Base-by-base conservation (phyloP, 306 rosid species). In the Datisca glomerata region DNA sequence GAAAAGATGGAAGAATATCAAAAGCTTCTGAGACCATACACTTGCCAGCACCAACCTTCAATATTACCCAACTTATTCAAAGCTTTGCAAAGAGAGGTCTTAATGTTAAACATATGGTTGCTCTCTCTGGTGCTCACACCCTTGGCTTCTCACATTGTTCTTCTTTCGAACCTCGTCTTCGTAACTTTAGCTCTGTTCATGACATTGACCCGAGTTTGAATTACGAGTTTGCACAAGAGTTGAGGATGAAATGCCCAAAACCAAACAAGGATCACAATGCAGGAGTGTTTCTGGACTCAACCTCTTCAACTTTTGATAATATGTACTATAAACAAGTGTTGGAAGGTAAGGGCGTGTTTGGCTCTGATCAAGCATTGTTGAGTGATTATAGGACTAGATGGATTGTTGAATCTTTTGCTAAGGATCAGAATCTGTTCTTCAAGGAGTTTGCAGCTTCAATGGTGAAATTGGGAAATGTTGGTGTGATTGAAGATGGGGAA, bases 111-210 rank as follows among this genome's bases (percentile, higher is more conserved):
- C 93, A 85, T 14, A 12, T 85, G 67, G 87, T 76, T n/a, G 71
- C 87, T 39, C 69, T 85, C 19, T 79, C 95, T 0, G 93, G 86
- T 24, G 95, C 74, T 8, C 95, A 85, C 70, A 79, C 79, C 10
- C 68, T 76, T 6, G 86, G 93, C 17, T 76, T 76, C 25, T 76
- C 93, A 19, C 92, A 79, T 29, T 76, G 87, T 29, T 60, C 83
- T 27, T 76, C 84, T 0, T 79, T 85, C 3, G 59, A 71, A 62
- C 23, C 65, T 11, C 65, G 81, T 1, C 43, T 85, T 15, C 58
- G 25, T 2, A 68, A 68, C 32, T 76, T 85, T 29, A 76, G 67
- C 33, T 15, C 55, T 0, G 12, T 49, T 28, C 86, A 68, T 34
- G 79, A 71, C 8, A 24, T 61, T 18, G 93, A 85, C 43, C 93